phyloP scores from a whole-genome alignment of 2,329 filamentous ascomycete genomes.

The Fusarium cyanostomum region DNA sequence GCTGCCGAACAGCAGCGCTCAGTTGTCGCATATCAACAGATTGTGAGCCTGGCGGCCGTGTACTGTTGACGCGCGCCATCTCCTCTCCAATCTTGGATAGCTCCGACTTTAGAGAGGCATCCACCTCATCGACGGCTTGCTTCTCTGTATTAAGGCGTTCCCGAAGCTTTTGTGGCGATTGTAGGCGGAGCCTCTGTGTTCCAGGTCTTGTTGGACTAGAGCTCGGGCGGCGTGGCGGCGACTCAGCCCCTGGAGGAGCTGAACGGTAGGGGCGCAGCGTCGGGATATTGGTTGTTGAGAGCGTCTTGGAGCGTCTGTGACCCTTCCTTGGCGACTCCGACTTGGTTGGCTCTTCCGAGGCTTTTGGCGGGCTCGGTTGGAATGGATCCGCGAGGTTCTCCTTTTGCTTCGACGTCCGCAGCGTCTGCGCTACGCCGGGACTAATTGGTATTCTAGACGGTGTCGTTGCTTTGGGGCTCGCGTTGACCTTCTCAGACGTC shows the following conservation, averaged over 20 bases:
- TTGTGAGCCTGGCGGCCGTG: constrained; percentile 41
- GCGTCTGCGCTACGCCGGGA: constrained; percentile 51
- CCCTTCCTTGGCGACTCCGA: constrained; percentile 42
- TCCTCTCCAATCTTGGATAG: constrained; percentile 84
- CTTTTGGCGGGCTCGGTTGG: constrained; percentile 24
- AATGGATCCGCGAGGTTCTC: constrained; percentile 48
- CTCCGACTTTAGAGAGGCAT: constrained; percentile 76
- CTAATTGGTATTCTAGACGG: constrained; percentile 64
- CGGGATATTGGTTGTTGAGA: constrained; percentile 65
- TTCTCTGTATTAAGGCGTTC: constrained; percentile 88
- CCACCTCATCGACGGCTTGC: constrained; percentile 74
- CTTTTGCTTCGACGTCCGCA: constrained; percentile 59
- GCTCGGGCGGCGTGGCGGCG: constrained; percentile 31
- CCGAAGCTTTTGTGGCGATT: constrained; percentile 78
- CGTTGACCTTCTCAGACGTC: constrained; percentile 67
- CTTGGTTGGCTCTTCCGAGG: constrained; percentile 25
- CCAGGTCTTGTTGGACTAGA: constrained; percentile 46
- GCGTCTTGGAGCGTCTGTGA: constrained; percentile 57
- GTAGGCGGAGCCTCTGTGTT: constrained; percentile 69
- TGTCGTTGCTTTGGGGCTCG: constrained; percentile 52
- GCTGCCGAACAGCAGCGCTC: constrained; percentile 66
- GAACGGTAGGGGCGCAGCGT: constrained; percentile 56
- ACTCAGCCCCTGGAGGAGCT: constrained; percentile 39
- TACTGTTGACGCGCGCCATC: constrained; percentile 67
- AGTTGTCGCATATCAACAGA: constrained; percentile 60